A percentile compares a stretch with the other conserved stretches of the same genome.
Conservation (phyloP, 495 filamentous ascomycete species). For the Collariella sp. region DNA sequence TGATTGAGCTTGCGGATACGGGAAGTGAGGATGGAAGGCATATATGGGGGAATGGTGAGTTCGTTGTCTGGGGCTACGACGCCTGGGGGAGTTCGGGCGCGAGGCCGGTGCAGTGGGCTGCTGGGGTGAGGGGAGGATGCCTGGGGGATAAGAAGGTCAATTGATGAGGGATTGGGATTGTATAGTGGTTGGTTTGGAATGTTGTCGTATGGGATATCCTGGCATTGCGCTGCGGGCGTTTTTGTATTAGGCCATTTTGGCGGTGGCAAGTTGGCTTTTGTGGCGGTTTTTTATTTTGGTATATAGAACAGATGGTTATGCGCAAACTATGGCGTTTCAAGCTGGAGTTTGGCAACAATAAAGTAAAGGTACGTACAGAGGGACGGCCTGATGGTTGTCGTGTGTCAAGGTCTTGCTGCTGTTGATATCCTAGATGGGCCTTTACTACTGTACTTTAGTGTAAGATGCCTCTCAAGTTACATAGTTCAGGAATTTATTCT, state of each 20-base stretch:
- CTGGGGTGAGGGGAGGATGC: slow-evolving; percentile 10
- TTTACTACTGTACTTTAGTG: too few species aligned
- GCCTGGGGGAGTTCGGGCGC: slow-evolving; percentile 22
- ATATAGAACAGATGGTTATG: neutral
- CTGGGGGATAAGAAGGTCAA: slow-evolving; percentile 30
- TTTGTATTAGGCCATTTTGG: neutral
- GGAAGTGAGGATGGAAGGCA: slow-evolving; percentile 43
- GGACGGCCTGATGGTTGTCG: neutral
- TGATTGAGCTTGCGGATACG: slow-evolving; percentile 76
- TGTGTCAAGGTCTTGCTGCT: too few species aligned
- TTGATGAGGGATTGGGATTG: neutral
- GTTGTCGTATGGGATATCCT: slow-evolving; percentile 5
- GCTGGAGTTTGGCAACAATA: neutral
- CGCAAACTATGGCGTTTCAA: neutral
- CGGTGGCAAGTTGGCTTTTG: neutral
- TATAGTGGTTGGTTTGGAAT: neutral
- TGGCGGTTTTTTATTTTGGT: neutral
- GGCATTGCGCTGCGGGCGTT: slow-evolving; percentile 10
- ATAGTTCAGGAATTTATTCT: too few species aligned
- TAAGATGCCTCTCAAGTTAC: too few species aligned
- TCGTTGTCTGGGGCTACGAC: neutral
- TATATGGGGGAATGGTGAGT: slow-evolving; percentile 13
- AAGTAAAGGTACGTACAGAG: too few species aligned
- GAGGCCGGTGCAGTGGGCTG: slow-evolving; percentile 20
- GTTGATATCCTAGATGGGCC: too few species aligned